A percentile compares a stretch with the other conserved stretches of the same genome.
Conservation (phyloP, 106 monocot species). For the Acanthochlamys bracteata region DNA sequence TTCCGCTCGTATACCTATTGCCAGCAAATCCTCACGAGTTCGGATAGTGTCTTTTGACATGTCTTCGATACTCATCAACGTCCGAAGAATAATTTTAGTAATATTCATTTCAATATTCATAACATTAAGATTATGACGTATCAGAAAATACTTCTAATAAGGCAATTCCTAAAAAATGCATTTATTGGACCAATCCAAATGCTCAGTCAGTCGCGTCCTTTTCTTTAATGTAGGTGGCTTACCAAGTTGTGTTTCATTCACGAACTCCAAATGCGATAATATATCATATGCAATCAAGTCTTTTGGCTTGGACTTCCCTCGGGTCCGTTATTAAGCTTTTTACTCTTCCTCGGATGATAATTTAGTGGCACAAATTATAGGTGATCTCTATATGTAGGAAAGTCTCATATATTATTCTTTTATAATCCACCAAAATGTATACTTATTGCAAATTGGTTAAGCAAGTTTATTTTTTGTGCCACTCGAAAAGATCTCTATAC, state of each 20-base stretch:
- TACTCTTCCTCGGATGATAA: neutral
- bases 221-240: neutral
- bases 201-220: neutral
- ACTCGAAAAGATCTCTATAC: too few species aligned
- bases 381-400: constrained; percentile 1
- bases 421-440: neutral
- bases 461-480: constrained; percentile 21
- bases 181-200: constrained; percentile 5
- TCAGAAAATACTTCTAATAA: neutral
- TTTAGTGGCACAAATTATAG: neutral
- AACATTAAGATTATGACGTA: constrained; percentile 14
- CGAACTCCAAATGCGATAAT: neutral
- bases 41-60: constrained; percentile 7
- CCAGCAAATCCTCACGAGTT: neutral
- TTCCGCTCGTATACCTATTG: neutral
- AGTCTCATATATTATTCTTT: constrained; percentile 4
- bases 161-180: constrained; percentile 10
- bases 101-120: constrained; percentile 17
- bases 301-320: too few species aligned
- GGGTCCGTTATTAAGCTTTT: neutral
- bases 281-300: neutral
- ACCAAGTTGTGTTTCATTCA: neutral
- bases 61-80: neutral
- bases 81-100: constrained; percentile 2
- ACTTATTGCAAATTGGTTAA: constrained; percentile 3